Percentiles rank a stretch among this genome's conserved stretches.
phyloP scores from a whole-genome alignment of 2,329 filamentous ascomycete genomes.

The Penicillium sp. region DNA sequence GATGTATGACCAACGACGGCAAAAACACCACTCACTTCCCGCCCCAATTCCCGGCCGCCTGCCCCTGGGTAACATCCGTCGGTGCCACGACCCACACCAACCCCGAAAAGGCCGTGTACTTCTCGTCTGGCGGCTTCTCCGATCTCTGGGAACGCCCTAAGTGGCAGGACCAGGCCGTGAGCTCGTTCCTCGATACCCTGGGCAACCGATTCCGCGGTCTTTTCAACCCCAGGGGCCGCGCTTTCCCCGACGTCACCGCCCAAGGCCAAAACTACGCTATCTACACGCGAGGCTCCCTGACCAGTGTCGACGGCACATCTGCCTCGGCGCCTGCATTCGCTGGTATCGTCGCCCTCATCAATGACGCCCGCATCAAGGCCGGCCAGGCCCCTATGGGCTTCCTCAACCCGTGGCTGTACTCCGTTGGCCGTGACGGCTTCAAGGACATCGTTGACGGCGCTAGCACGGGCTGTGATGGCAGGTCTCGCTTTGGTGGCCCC shows the following conservation, averaged over 20 bases:
- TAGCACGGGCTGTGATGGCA: slow-evolving; percentile 47
- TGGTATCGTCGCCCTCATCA: slow-evolving; percentile 58
- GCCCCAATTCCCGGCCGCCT: slow-evolving; percentile 42
- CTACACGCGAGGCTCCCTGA: slow-evolving; percentile 29
- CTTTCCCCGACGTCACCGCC: slow-evolving; percentile 42
- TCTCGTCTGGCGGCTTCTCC: slow-evolving; percentile 44
- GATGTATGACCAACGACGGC: slow-evolving; percentile 36
- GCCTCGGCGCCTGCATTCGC: slow-evolving; percentile 58
- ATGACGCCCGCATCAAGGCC: slow-evolving; percentile 55
- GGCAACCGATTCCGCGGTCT: slow-evolving; percentile 27
- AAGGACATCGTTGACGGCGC: slow-evolving; percentile 50
- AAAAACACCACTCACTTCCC: slow-evolving; percentile 40
- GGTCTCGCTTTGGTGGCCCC: slow-evolving; percentile 41
- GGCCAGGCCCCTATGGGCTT: slow-evolving; percentile 54
- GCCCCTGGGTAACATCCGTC: slow-evolving; percentile 41
- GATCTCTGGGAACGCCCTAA: slow-evolving; percentile 36
- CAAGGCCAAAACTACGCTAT: slow-evolving; percentile 36
- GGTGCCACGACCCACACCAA: slow-evolving; percentile 40
- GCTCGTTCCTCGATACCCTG: slow-evolving; percentile 30
- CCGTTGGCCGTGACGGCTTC: slow-evolving; percentile 39
- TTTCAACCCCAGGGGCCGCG: slow-evolving; percentile 37
- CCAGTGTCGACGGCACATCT: slow-evolving; percentile 39
- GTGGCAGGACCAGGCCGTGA: slow-evolving; percentile 38
- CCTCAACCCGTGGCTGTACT: slow-evolving; percentile 60
- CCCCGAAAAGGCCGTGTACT: slow-evolving; percentile 40